Percentiles rank a stretch among this genome's conserved stretches.
Conservation (phyloP, 2,329 filamentous ascomycete species). For the Hypoxylon rubiginosum region DNA sequence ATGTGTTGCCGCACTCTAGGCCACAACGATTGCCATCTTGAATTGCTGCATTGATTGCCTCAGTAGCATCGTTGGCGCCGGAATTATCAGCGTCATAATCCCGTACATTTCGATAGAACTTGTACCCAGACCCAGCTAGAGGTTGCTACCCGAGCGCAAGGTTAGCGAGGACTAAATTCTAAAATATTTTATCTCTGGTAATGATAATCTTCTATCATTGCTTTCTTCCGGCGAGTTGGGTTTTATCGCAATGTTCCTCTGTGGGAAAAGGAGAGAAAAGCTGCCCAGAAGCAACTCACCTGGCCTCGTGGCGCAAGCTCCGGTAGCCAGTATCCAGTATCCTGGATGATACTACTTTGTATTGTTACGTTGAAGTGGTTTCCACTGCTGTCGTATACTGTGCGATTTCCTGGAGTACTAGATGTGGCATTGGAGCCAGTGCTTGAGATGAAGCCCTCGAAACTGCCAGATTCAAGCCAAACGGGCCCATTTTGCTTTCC, state of each 20-base stretch:
- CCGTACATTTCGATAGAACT: not conserved
- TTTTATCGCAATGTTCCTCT: not conserved
- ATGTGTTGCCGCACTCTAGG: slow-evolving; percentile 31
- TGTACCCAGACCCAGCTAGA: slow-evolving; percentile 23
- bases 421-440: slow-evolving; percentile 8
- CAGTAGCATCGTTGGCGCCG: slow-evolving; percentile 34
- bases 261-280: not conserved
- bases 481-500: slow-evolving; percentile 32
- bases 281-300: not conserved
- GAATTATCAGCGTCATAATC: slow-evolving; percentile 10
- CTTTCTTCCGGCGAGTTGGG: no score
- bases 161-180: slow-evolving; percentile 1
- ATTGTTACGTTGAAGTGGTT: not conserved
- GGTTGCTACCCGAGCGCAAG: slow-evolving; percentile 24
- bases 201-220: no score
- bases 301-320: not conserved
- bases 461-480: slow-evolving; percentile 39
- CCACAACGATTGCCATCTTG: slow-evolving; percentile 37
- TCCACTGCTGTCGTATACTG: no score
- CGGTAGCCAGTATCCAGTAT: not conserved
- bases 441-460: slow-evolving; percentile 23
- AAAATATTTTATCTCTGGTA: no score
- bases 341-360: not conserved
- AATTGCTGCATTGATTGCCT: slow-evolving; percentile 37
- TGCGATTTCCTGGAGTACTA: no score